phyloP scores from a whole-genome alignment of 805 yeast genomes.

The Sugiyamaella floridensis region DNA sequence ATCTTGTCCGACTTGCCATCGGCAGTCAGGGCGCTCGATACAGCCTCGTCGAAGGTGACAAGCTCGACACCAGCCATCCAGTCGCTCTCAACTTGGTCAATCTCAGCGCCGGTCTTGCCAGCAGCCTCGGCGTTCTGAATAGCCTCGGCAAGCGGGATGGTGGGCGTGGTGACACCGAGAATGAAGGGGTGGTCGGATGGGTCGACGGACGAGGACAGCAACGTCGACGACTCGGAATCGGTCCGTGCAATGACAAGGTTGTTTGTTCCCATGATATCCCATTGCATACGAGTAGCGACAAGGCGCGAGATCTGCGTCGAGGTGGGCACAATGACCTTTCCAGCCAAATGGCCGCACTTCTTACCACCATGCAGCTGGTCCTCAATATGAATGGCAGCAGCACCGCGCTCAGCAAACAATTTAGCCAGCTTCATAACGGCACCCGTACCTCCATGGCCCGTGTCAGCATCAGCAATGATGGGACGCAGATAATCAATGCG shows the following conservation, averaged over 20 bases:
- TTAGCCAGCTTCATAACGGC: slow-evolving; percentile 61
- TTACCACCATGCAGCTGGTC: slow-evolving; percentile 62
- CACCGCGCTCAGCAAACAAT: slow-evolving; percentile 59
- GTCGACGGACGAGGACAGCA: slow-evolving; percentile 47
- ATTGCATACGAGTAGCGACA: slow-evolving; percentile 52
- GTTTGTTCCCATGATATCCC: slow-evolving; percentile 57
- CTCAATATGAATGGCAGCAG: slow-evolving; percentile 59
- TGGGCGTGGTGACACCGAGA: slow-evolving; percentile 39
- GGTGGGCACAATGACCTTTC: slow-evolving; percentile 56
- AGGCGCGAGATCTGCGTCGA: slow-evolving; percentile 48
- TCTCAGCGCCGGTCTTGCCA: slow-evolving; percentile 33
- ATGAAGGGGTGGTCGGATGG: slow-evolving; percentile 52
- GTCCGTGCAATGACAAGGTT: slow-evolving; percentile 55
- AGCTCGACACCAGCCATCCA: slow-evolving; percentile 42
- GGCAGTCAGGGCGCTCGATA: slow-evolving; percentile 27
- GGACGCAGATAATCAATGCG: slow-evolving; percentile 51
- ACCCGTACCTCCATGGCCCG: slow-evolving; percentile 59
- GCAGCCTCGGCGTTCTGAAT: slow-evolving; percentile 37
- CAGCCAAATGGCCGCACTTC: slow-evolving; percentile 58
- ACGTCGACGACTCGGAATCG: slow-evolving; percentile 49
- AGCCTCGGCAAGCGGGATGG: slow-evolving; percentile 41
- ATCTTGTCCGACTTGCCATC: slow-evolving; percentile 28
- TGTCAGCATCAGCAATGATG: slow-evolving; percentile 60
- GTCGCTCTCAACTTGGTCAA: slow-evolving; percentile 37
- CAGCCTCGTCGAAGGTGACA: slow-evolving; percentile 47